phyloP scores from a whole-genome alignment of 352 stramenopile genomes.

The Phytophthora hibernalis region DNA sequence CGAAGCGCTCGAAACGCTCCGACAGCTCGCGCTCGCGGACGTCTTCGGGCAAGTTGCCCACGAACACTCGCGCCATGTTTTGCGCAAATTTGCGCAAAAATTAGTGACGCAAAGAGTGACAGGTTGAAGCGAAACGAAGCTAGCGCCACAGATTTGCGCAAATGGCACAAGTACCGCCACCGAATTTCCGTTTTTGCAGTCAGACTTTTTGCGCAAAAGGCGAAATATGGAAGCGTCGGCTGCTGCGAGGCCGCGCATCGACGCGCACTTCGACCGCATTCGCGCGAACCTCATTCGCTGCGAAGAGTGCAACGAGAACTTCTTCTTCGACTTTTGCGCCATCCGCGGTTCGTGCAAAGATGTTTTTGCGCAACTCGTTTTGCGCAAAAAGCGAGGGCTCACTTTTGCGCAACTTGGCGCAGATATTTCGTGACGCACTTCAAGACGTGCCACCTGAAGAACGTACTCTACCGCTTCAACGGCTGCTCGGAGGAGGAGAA shows the following conservation, averaged over 20 bases:
- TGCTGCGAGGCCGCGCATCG: slow-evolving; percentile 39
- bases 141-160: slow-evolving; percentile 9
- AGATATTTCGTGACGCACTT: slow-evolving; percentile 88
- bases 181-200: slow-evolving; percentile 10
- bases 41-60: slow-evolving; percentile 67
- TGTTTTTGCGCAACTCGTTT: not conserved
- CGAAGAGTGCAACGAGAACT: slow-evolving; percentile 84
- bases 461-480: slow-evolving; percentile 81
- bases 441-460: slow-evolving; percentile 83
- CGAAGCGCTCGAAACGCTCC: slow-evolving; percentile 61
- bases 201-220: not conserved
- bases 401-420: slow-evolving; percentile 7
- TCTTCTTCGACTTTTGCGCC: slow-evolving; percentile 85
- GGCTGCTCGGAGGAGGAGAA: slow-evolving; percentile 79
- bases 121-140: slow-evolving; percentile 5
- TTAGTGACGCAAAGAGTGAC: slow-evolving; percentile 8
- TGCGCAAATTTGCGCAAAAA: not conserved
- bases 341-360: slow-evolving; percentile 53
- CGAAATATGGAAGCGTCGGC: not conserved
- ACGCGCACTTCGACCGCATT: slow-evolving; percentile 69
- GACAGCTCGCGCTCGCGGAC: slow-evolving; percentile 67
- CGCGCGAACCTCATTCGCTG: slow-evolving; percentile 79
- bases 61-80: slow-evolving; percentile 55
- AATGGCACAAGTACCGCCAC: not conserved
- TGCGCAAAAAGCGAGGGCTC: no score